These are phyloP conservation scores for Metschnikowia corniflorae DNA, from an alignment of 805 yeast species.

Conservation along the genomic window DNA sequence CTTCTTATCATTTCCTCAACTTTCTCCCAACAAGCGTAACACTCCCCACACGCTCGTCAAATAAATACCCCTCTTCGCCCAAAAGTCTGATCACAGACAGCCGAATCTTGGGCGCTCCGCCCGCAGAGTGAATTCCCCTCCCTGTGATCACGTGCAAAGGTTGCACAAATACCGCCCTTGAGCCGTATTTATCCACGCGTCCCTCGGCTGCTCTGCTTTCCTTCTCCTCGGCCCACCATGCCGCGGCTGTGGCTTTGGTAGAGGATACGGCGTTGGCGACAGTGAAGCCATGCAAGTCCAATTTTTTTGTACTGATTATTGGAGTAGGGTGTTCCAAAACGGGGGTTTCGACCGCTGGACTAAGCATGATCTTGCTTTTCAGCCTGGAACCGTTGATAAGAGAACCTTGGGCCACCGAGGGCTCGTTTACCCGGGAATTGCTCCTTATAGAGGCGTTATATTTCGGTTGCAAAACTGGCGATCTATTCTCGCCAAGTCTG, in stretches of 20 bases:
- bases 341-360: neutral
- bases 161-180: constrained; percentile 37
- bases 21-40: constrained; percentile 44
- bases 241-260: constrained; percentile 31
- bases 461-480: neutral
- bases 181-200: constrained; percentile 28
- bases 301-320: neutral
- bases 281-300: constrained; percentile 59
- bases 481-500: constrained; percentile 1
- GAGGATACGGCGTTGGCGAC: constrained; percentile 46
- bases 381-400: constrained; percentile 1
- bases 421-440: neutral
- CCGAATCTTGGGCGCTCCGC: constrained; percentile 51
- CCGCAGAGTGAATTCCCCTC: constrained; percentile 63
- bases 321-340: neutral
- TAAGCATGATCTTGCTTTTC: neutral
- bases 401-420: neutral
- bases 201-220: constrained; percentile 39
- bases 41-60: constrained; percentile 44
- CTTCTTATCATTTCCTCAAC: too few species aligned
- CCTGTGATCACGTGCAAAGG: constrained; percentile 59
- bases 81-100: constrained; percentile 41
- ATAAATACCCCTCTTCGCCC: constrained; percentile 35
- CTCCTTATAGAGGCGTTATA: neutral
- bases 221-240: constrained; percentile 66